Evolutionary conservation across 2,329 filamentous ascomycete genomes (phyloP), one percentile per base, ranked within the genome.

Genomic region (Zymoseptoria brevis): DNA sequence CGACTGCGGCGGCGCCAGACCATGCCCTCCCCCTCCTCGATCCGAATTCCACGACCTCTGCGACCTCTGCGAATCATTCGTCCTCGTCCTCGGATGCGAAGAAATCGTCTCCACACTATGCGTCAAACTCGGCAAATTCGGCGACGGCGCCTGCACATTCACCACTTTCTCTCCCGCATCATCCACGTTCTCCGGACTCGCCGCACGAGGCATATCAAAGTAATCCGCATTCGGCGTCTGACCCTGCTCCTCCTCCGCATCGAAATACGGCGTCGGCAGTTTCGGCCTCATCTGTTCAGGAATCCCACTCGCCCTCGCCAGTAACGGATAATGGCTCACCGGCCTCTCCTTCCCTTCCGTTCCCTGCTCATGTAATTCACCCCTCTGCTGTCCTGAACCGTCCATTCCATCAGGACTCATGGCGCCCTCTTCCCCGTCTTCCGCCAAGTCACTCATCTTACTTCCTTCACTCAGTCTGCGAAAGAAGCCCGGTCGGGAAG

Each of bases 401-500:
- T 41, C 35, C 35, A 9, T n/a, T 13, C 51, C 51, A 26, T 53
- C 53, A 19, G 69, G 72, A 64, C 53, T 76, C 69, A 22, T 75
- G 74, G 78, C 75, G 54, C 83, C 81, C 3, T 64, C 57, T 50
- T 60, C 63, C 21, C 68, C 68, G 53, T 21, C 56, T 50, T 66
- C 64, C 19, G 56, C 57, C 57, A 69, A 52, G 48, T 69, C 68
- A 11, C 62, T 65, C 64, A 69, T 64, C 80, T 80, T 49, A 50
- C 65, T 63, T 19, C 66, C 60, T 19, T 76, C 76, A 66, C 88
- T 87, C 87, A 90, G 67, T 57, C 87, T 88, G 49, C 90, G 87
- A 71, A 92, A 92, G 75, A 90, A 96, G 19, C 87, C 89, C 3
- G 89, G 88, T 63, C 90, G 61, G 64, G 88, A 87, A 72, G 75